A percentile compares a stretch with the other conserved stretches of the same genome.
Conservation (phyloP, 1,284 basidiomycete species). For the Melampsora larici-populina region DNA sequence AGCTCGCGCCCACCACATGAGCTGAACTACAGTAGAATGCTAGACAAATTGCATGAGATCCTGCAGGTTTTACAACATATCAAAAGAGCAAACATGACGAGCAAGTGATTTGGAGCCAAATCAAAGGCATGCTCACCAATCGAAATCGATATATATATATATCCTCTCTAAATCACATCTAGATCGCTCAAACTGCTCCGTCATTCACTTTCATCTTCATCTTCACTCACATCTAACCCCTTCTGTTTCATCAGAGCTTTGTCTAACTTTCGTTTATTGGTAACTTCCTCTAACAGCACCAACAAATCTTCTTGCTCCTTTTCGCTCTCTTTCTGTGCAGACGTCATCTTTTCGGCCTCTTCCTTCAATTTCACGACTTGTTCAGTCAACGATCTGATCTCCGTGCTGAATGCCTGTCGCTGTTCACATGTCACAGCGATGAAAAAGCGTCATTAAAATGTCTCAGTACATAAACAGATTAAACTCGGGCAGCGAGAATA, state of each 20-base stretch:
- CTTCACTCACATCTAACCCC: constrained; percentile 68
- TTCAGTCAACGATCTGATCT: constrained; percentile 8
- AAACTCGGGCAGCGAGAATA: not conserved
- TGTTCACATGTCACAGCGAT: not conserved
- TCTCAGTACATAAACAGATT: too few relatives aligned
- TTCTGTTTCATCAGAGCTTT: constrained; percentile 70
- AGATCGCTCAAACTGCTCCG: not conserved
- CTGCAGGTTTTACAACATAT: too few relatives aligned
- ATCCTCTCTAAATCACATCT: too few relatives aligned
- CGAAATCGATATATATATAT: too few relatives aligned
- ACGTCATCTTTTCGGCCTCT: constrained; percentile 62
- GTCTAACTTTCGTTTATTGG: constrained; percentile 74
- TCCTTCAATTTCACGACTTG: constrained; percentile 40
- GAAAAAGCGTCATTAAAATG: too few relatives aligned
- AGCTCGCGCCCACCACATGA: too few relatives aligned
- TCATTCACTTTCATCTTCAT: constrained; percentile 66
- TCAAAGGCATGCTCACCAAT: too few relatives aligned
- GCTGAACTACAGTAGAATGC: too few relatives aligned
- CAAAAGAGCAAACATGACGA: too few relatives aligned
- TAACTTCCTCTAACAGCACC: constrained; percentile 87
- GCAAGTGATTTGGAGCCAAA: too few relatives aligned
- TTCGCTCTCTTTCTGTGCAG: constrained; percentile 71
- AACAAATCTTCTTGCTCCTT: constrained; percentile 94
- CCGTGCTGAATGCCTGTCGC: not conserved
- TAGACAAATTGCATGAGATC: too few relatives aligned